Percentiles rank a stretch among this genome's conserved stretches.
phyloP scores from a whole-genome alignment of 2,329 filamentous ascomycete genomes.

The Fusarium euwallaceae region DNA sequence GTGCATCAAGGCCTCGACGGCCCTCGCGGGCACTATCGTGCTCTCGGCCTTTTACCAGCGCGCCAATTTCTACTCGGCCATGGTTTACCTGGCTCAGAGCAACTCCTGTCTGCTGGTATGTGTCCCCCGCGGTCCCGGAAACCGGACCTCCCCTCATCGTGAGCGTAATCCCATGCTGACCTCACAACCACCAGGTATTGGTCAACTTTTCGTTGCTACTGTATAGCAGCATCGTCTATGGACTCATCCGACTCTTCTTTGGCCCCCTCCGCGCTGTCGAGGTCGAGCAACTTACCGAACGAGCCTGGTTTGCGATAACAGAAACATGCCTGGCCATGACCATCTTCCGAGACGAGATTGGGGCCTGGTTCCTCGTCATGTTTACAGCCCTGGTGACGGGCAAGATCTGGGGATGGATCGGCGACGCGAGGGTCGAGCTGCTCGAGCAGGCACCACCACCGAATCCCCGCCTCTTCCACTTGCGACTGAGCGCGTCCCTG shows the following conservation, averaged over 20 bases:
- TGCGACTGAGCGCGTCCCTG: constrained; percentile 83
- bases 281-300: constrained; percentile 96
- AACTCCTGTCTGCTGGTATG: constrained; percentile 92
- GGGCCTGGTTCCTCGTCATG: constrained; percentile 96
- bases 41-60: constrained; percentile 94
- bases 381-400: constrained; percentile 92
- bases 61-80: constrained; percentile 98
- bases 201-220: constrained; percentile 90
- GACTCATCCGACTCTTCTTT: constrained; percentile 90
- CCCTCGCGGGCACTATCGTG: constrained; percentile 85
- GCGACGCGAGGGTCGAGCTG: constrained; percentile 92
- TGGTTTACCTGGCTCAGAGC: constrained; percentile 96
- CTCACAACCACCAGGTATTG: constrained; percentile 72
- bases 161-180: constrained; percentile 17
- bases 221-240: constrained; percentile 85
- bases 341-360: constrained; percentile 95
- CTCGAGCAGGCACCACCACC: constrained; percentile 94
- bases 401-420: constrained; percentile 99
- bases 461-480: constrained; percentile 90
- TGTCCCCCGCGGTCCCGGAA: constrained; percentile 28
- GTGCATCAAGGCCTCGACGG: constrained; percentile 77
- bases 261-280: constrained; percentile 92
- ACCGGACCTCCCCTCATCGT: background rate
- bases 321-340: constrained; percentile 99
- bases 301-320: constrained; percentile 97